Evolutionary conservation across 495 filamentous ascomycete species (phyloP), one percentile per base, ranked within the genome.

Genomic region (Penicillium manginii): DNA sequence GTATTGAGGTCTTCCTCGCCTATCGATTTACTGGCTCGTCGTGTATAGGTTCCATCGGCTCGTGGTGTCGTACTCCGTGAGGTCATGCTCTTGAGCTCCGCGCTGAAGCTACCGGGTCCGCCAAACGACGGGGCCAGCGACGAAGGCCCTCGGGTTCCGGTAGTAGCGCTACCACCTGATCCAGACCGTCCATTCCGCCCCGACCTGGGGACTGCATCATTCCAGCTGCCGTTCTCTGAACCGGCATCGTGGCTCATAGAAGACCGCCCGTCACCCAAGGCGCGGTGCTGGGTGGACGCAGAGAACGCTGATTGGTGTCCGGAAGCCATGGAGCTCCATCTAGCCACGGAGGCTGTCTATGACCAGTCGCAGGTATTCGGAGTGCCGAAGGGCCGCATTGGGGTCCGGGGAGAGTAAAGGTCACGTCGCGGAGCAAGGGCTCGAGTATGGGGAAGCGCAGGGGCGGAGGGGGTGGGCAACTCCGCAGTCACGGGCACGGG

Each of bases 51-150:
- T 55, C 83, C 69, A 55, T 92, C 91, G 43, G 83, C 73, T 50
- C 90, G 84, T 15, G 90, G 88, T 9, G 86, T 91, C 15, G 83
- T 83, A 60, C 82, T 84, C 48, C 88, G 87, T 39, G 86, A 82
- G 31, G 80, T 81, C 74, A 90, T 84, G 68, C 87, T 91, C 68
- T 90, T 91, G 55, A 98, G 77, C 47, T 96, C 92, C 10, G 93
- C 86, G 67, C 89, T 96, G 79, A 98, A 98, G 78, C 92, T 96
- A 9, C 94, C 96, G 1, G 93, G 92, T 23, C 86, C 87, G 39
- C 85, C 81, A 32, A 73, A 75, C 12, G 86, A 86, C 22, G 87
- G 85, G 57, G 84, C 86, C 59, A 91, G 69, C 14, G 88, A 89
- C 29, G 58, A 63, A 43, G 49, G 60, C 48, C 83, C 88, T 35